Percentiles rank a stretch among this genome's conserved stretches.
Conservation (phyloP, 371 early-diverging fungal species). For the Nosema muscidifuracis region DNA sequence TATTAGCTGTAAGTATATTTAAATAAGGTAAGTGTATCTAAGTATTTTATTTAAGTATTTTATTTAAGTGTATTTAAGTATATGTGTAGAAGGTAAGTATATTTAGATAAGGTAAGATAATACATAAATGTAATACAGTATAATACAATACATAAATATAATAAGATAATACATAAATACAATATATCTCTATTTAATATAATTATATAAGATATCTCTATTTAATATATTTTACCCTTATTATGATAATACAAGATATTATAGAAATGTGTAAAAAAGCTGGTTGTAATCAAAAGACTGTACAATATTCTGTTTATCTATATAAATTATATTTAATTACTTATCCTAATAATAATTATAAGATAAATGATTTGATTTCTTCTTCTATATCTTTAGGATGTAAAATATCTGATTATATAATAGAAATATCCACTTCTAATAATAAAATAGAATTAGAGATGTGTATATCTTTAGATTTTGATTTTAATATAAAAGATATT, state of each 20-base stretch:
- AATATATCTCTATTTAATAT: not conserved
- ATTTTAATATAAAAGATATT: not conserved
- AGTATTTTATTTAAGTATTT: too few species aligned
- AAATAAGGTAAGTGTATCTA: too few species aligned
- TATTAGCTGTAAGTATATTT: too few species aligned
- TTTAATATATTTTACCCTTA: not conserved
- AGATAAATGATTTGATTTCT: not conserved
- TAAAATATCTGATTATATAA: slow-evolving; percentile 7
- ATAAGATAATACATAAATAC: too few species aligned
- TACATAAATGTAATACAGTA: too few species aligned
- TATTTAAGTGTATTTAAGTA: too few species aligned
- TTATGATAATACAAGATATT: not conserved
- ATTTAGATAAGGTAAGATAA: too few species aligned
- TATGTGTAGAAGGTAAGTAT: too few species aligned
- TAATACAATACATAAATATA: too few species aligned
- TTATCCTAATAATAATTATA: too few species aligned
- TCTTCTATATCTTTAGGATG: not conserved
- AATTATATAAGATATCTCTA: not conserved
- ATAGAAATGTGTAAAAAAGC: not conserved
- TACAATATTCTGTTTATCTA: not conserved
- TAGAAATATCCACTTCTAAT: too few species aligned
- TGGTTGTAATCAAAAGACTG: not conserved
- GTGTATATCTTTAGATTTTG: not conserved
- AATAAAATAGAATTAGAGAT: not conserved
- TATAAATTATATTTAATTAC: slow-evolving; percentile 1